Evolutionary conservation across 805 yeast genomes (phyloP), one percentile per base, ranked within the genome.

Genomic region (Ogataea naganishii): DNA sequence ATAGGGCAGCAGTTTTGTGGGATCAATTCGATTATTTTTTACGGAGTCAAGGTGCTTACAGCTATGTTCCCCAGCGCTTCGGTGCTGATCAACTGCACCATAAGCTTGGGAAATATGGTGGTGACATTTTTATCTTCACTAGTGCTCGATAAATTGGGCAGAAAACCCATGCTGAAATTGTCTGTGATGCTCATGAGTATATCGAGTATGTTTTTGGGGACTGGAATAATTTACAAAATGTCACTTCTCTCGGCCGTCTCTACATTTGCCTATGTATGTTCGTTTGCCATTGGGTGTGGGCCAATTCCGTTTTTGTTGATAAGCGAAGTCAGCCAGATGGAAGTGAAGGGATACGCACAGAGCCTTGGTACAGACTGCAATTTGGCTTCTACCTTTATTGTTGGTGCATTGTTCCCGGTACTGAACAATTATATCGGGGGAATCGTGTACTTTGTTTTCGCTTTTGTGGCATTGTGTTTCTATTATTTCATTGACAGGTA

Each of bases 231-330:
- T 13, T 37, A 51, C 12, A 51, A 62, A 3, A 57, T 58, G 29
- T 62, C 81, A 0, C 19, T 56, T 0, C 36, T 78, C 10, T 66
- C 88, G 1, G 75, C 80, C 1, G 29, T 68, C 1, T 75, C 86
- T 8, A 78, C 86, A 0, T 70, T 84, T 31, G 47, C 68, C 1
- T 88, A 85, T 49, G 86, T 89, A 28, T 75, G 80, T 1, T 71
- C 85, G 17, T 92, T 89, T 61, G 97, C 96, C 0, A 60, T 81
- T 20, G 98, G 98, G 0, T 53, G 86, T 37, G 98, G 98, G 0
- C 98, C 98, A 6, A 86, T 92, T 32, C 98, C 98, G 24, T 89
- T 92, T 58, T 58, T 89, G 41, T 57, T 88, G 30, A 78, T 89
- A 8, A 73, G 94, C 6, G 97, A 92, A 50, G 76, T 89, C n/a